These are phyloP conservation scores for Ophiobolus disseminans DNA, from an alignment of 2,329 filamentous ascomycete species.

Conservation along the genomic window DNA sequence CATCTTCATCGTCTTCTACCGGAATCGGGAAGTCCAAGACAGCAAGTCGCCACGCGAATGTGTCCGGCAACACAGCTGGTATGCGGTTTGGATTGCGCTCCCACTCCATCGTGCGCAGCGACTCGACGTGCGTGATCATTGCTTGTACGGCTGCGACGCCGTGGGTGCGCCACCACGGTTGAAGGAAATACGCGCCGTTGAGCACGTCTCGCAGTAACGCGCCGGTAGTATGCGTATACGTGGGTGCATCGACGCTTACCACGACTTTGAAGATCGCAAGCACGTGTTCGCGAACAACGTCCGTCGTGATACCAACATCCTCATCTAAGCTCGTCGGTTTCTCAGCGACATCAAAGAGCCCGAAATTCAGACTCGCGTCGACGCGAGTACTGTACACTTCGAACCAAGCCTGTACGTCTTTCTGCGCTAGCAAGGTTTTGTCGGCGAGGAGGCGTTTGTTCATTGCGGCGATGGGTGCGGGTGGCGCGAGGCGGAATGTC, in stretches of 20 bases:
- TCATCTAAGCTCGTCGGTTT: not conserved
- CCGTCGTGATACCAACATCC: conserved; percentile 15
- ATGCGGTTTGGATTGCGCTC: conserved; percentile 20
- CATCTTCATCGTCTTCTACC: not conserved
- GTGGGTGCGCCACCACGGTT: conserved; percentile 18
- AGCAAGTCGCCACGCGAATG: conserved; percentile 31
- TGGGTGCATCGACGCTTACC: conserved; percentile 16
- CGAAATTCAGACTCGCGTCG: not conserved
- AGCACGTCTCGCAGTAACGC: conserved; percentile 1
- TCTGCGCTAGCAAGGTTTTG: not conserved
- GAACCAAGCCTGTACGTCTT: conserved; percentile 32
- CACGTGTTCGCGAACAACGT: conserved; percentile 19
- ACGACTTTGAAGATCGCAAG: conserved; percentile 23
- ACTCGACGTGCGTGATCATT: conserved; percentile 26
- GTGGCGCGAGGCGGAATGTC: conserved; percentile 30
- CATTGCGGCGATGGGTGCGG: conserved; percentile 22
- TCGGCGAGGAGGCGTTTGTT: conserved; percentile 24
- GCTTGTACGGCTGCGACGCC: conserved; percentile 23
- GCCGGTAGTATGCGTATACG: not conserved
- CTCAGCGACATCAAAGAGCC: no score
- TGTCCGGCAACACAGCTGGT: conserved; percentile 32
- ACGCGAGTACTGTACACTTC: conserved; percentile 22
- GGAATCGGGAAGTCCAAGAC: conserved; percentile 32
- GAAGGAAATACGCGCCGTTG: not conserved
- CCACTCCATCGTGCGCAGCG: conserved; percentile 31